Percentiles rank a stretch among this genome's conserved stretches.
These are phyloP conservation scores for Raphidocelis subcapitata DNA, from an alignment of 139 green algal species.

Conservation along the genomic window DNA sequence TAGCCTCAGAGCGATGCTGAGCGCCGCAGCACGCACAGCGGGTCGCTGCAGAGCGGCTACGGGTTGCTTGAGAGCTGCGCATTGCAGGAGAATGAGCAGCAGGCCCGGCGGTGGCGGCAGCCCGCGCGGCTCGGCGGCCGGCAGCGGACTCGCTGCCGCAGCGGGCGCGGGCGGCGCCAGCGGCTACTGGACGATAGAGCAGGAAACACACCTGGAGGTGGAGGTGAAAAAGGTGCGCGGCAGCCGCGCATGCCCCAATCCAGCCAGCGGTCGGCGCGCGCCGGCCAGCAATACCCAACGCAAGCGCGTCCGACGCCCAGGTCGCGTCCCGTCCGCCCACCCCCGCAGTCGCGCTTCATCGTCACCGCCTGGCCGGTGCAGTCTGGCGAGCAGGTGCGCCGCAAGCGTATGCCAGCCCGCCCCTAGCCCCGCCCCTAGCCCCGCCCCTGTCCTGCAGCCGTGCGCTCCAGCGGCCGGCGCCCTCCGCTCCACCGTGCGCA, in stretches of 20 bases:
- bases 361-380: slow-evolving; percentile 63
- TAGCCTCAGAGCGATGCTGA: no score
- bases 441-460: not conserved
- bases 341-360: slow-evolving; percentile 69
- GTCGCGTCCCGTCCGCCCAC: not conserved
- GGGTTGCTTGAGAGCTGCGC: no score
- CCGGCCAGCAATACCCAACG: not conserved
- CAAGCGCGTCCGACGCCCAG: not conserved
- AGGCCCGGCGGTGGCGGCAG: no score
- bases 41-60: no score
- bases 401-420: not conserved
- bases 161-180: no score
- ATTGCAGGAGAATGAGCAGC: no score
- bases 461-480: not conserved
- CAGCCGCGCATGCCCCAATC: no score
- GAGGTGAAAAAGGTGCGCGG: slow-evolving; percentile 24
- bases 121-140: no score
- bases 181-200: slow-evolving; percentile 36
- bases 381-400: slow-evolving; percentile 30
- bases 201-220: slow-evolving; percentile 6
- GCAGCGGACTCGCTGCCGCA: no score
- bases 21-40: no score
- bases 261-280: no score
- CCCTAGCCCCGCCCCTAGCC: no score
- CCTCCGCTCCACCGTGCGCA: not conserved